phyloP scores from a whole-genome alignment of 495 filamentous ascomycete species.

The Hypoxylon intermedium region DNA sequence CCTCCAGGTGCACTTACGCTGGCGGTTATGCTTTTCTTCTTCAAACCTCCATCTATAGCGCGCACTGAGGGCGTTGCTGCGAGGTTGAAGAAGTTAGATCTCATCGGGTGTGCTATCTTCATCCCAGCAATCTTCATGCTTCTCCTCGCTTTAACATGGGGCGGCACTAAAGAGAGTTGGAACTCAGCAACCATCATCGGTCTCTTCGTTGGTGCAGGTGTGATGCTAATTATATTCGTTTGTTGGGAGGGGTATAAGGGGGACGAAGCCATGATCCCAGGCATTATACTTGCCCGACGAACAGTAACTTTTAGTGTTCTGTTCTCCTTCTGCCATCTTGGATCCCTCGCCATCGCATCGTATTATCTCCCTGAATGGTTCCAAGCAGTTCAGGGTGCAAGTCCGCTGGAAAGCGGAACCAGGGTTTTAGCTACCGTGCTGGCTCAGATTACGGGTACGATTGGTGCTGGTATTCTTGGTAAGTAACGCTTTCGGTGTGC shows the following conservation, averaged over 20 bases:
- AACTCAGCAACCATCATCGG: slow-evolving; percentile 49
- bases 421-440: slow-evolving; percentile 55
- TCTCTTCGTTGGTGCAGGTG: slow-evolving; percentile 55
- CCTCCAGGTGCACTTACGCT: slow-evolving; percentile 50
- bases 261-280: slow-evolving; percentile 58
- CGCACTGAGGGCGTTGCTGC: neutral
- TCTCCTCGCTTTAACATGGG: slow-evolving; percentile 60
- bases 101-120: slow-evolving; percentile 34
- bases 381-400: slow-evolving; percentile 60
- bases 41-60: slow-evolving; percentile 26
- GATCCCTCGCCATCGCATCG: slow-evolving; percentile 40
- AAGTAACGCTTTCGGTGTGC: neutral
- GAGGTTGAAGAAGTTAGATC: slow-evolving; percentile 34
- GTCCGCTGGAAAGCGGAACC: slow-evolving; percentile 55
- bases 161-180: slow-evolving; percentile 55
- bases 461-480: slow-evolving; percentile 41
- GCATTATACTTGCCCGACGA: neutral
- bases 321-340: slow-evolving; percentile 33
- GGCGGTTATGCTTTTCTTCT: slow-evolving; percentile 44
- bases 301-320: slow-evolving; percentile 17
- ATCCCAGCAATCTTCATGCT: slow-evolving; percentile 55
- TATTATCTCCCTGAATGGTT: slow-evolving; percentile 70
- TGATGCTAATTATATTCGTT: slow-evolving; percentile 48
- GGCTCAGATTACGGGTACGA: slow-evolving; percentile 43
- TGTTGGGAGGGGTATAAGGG: slow-evolving; percentile 52